Evolutionary conservation across 192 early-diverging fungal species (phyloP).

Genomic region (Coemansia sp.): DNA sequence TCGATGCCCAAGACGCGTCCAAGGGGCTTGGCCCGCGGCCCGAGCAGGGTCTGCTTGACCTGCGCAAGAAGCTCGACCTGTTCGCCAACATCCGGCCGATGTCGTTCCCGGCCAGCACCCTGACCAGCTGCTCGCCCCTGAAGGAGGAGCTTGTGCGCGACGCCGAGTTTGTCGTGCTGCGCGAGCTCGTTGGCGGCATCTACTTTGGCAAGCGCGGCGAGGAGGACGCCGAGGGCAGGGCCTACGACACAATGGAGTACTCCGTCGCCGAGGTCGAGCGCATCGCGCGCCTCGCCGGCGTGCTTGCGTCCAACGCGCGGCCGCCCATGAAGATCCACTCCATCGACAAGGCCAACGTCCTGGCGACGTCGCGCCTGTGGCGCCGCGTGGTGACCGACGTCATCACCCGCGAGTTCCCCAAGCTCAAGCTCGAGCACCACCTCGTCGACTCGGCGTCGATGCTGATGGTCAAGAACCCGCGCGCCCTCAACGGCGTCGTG

Average conservation of each 20-base stretch:
- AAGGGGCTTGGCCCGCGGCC: constrained; percentile 79
- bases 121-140: constrained; percentile 83
- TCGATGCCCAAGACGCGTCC: constrained; percentile 62
- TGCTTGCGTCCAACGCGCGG: constrained; percentile 70
- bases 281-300: constrained; percentile 91
- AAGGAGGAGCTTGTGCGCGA: constrained; percentile 88
- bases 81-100: constrained; percentile 98
- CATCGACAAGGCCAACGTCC: constrained; percentile 98
- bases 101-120: constrained; percentile 81
- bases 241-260: constrained; percentile 95
- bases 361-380: constrained; percentile 97
- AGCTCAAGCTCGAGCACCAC: constrained; percentile 82
- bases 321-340: constrained; percentile 90
- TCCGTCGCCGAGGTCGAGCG: constrained; percentile 87
- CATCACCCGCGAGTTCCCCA: constrained; percentile 84
- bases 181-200: constrained; percentile 96
- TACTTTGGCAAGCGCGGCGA: constrained; percentile 96
- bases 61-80: constrained; percentile 89
- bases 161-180: constrained; percentile 87
- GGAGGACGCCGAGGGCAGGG: constrained; percentile 75
- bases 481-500: constrained; percentile 88
- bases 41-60: constrained; percentile 89
- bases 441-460: constrained; percentile 97
- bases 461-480: constrained; percentile 92
- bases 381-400: constrained; percentile 89